Evolutionary conservation across 352 stramenopile species (phyloP), one percentile per base, ranked within the genome.

Genomic region (Pythium coloratum): DNA sequence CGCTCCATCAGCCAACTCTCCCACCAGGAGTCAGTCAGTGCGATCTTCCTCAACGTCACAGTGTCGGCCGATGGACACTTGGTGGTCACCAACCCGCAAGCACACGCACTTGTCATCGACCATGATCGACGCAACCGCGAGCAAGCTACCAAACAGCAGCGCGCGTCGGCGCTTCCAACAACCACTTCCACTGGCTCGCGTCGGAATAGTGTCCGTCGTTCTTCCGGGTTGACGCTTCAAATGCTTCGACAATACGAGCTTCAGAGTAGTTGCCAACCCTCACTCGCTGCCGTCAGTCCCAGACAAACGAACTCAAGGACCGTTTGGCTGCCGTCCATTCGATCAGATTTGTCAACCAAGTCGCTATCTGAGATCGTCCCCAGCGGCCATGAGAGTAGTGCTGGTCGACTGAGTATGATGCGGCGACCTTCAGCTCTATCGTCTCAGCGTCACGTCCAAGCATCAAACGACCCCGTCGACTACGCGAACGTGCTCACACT

Each of bases 401-500:
- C 16, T 1, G 38, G 32, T 10, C 40, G 13, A 26, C 51, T 33
- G 33, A 26, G 18, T 24, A 26, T 62, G 1, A 24, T 50, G 36
- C 53, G 53, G n/a, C 53, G 40, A 14, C 53, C 62, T 8, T 67
- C 62, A 7, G 59, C 50, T 1, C 16, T 68, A n/a, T 20, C 40
- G 0, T 58, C 42, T 24, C 33, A 36, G 6, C 55, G 32, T 1
- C 16, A 47, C 38, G 34, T 30, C 47, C 56, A 56, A 36, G 24
- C 16, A 3, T 34, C 5, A 5, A 36, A 3, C 18, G 33, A 47
- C 6, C 28, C 59, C 24, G 63, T 10, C 4, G 38, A 33, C 20
- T 33, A 12, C 33, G n/a, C 51, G 3, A 56, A 50, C 44, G 46
- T 73, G 0, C 42, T 73, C 6, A 69, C 67, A 24, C 54, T 73